Percentiles rank a stretch among this genome's conserved stretches.
These are phyloP conservation scores for Candolleomyces efflorescens DNA, from an alignment of 768 basidiomycete species.

Conservation along the genomic window DNA sequence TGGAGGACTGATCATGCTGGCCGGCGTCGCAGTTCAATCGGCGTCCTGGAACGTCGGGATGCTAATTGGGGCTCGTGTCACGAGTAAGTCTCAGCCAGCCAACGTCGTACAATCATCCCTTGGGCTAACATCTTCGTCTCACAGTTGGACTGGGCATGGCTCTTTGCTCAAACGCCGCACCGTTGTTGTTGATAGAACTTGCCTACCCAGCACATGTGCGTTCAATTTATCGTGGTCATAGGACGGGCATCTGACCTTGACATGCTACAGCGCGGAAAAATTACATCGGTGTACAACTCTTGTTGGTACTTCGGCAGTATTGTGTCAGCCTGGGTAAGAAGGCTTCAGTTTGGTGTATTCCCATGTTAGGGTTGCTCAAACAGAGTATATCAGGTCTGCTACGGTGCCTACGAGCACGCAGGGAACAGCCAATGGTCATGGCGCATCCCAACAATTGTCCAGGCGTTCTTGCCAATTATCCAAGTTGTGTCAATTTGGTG, in stretches of 20 bases:
- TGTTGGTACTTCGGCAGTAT: conserved; percentile 76
- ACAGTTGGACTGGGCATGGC: conserved; percentile 62
- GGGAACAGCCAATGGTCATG: conserved; percentile 50
- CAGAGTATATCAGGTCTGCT: conserved; percentile 30
- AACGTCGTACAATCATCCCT: background rate
- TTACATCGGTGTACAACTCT: conserved; percentile 65
- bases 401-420: conserved; percentile 34
- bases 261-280: conserved; percentile 40
- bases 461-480: conserved; percentile 52
- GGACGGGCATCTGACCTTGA: conserved; percentile 1
- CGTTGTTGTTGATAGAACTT: conserved; percentile 60
- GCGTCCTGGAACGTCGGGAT: conserved; percentile 40
- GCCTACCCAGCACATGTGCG: conserved; percentile 67
- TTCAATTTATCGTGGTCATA: background rate
- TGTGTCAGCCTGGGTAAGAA: conserved; percentile 42
- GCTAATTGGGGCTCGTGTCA: conserved; percentile 54
- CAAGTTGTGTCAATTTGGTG: conserved; percentile 55
- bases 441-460: conserved; percentile 62
- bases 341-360: conserved; percentile 1
- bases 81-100: conserved; percentile 33
- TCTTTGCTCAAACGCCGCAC: conserved; percentile 59
- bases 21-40: conserved; percentile 56
- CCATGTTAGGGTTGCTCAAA: background rate
- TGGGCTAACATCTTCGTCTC: conserved; percentile 6
- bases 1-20: conserved; percentile 60